These are phyloP conservation scores for Penicillium desertorum DNA, from an alignment of 495 filamentous ascomycete genomes.

Conservation along the genomic window DNA sequence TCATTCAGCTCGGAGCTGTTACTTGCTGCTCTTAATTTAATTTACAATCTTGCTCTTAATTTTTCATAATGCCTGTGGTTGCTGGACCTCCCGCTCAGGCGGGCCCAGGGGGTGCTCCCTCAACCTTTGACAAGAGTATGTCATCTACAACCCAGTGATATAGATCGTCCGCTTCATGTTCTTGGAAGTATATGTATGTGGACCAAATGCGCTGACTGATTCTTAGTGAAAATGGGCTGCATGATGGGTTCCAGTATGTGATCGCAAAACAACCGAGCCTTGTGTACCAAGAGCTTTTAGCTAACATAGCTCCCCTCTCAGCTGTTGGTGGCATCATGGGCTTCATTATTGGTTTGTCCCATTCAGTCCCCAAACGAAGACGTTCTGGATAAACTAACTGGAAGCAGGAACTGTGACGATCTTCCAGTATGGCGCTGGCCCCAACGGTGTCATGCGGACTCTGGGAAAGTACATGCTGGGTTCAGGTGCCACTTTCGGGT, in stretches of 20 bases:
- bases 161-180: conserved; percentile 1
- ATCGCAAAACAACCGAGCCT: conserved; percentile 5
- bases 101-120: conserved; percentile 58
- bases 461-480: conserved; percentile 96
- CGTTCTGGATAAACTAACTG: conserved; percentile 9
- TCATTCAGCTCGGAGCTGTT: conserved; percentile 9
- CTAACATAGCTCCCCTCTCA: conserved; percentile 37
- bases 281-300: conserved; percentile 6
- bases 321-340: conserved; percentile 95
- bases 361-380: background rate
- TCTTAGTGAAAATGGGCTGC: conserved; percentile 90
- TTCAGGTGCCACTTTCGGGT: conserved; percentile 98
- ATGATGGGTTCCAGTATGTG: conserved; percentile 95
- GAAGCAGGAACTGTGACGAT: conserved; percentile 81
- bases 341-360: conserved; percentile 82
- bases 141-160: conserved; percentile 19
- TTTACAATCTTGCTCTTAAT: background rate
- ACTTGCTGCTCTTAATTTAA: background rate
- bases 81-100: conserved; percentile 53
- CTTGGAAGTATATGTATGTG: background rate
- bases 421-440: conserved; percentile 87
- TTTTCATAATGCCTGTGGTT: conserved; percentile 62
- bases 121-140: conserved; percentile 90
- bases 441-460: conserved; percentile 89
- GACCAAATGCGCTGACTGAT: conserved; percentile 23